Evolutionary conservation across 768 basidiomycete genomes (phyloP).

Genomic region (Chalciporus sphaerocephalus): DNA sequence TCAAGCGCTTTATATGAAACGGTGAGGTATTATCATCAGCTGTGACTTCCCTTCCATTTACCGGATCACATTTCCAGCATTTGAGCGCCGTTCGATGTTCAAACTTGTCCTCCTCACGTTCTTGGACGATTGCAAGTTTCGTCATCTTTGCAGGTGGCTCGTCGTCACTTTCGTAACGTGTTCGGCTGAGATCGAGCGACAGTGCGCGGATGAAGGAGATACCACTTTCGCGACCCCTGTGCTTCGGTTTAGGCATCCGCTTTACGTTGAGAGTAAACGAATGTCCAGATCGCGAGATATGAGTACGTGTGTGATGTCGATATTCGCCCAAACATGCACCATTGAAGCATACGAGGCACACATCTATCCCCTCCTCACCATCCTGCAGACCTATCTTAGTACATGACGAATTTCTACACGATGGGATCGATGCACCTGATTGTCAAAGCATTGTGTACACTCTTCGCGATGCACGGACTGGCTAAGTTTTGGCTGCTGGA

Average conservation of each 20-base stretch:
- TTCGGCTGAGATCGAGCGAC: background rate
- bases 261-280: constrained; percentile 75
- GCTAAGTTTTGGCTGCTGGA: constrained; percentile 56
- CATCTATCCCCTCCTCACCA: constrained; percentile 69
- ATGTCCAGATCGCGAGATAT: constrained; percentile 71
- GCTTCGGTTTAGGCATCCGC: constrained; percentile 58
- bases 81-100: constrained; percentile 59
- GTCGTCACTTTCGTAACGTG: constrained; percentile 57
- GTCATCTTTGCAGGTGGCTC: constrained; percentile 88
- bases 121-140: constrained; percentile 83
- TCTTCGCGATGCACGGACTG: constrained; percentile 86
- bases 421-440: constrained; percentile 53
- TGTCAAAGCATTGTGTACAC: constrained; percentile 96
- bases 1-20: constrained; percentile 49
- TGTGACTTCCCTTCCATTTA: constrained; percentile 43
- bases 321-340: constrained; percentile 70
- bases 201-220: background rate
- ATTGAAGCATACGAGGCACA: constrained; percentile 92
- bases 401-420: background rate
- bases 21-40: constrained; percentile 29
- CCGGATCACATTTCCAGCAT: constrained; percentile 71
- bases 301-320: constrained; percentile 70
- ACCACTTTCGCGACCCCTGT: constrained; percentile 62
- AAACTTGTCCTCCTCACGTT: constrained; percentile 87
- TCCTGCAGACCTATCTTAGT: constrained; percentile 45